Evolutionary conservation across 768 basidiomycete genomes (phyloP), one percentile per base, ranked within the genome.

Genomic region (Rickenella mellea): DNA sequence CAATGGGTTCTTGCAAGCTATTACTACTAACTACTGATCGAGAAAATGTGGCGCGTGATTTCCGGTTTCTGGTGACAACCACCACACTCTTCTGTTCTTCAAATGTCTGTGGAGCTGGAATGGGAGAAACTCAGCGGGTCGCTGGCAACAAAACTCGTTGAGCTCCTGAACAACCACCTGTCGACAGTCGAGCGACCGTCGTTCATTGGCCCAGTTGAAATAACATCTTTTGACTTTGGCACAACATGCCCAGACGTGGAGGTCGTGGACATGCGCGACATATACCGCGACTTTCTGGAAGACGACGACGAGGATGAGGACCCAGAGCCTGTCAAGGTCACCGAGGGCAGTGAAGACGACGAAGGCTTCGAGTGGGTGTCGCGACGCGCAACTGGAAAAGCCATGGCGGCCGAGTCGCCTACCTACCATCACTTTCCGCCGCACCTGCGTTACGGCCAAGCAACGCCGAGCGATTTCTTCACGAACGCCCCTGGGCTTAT

Each of bases 61-160:
- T n/a, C n/a, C n/a, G n/a, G n/a, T n/a, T n/a, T n/a, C n/a, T 29
- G 41, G 24, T 40, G 15, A 29, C 32, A n/a, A 17, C n/a, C 24
- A 14, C 37, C n/a, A 6, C 22, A n/a, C n/a, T n/a, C n/a, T n/a
- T n/a, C n/a, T n/a, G n/a, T n/a, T n/a, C n/a, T n/a, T n/a, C n/a
- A n/a, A 40, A 96, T 96, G 93, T 94, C 92, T 14, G 78, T 99
- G 63, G 94, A 98, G 67, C 67, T 99, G 42, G 88, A 94, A 67
- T 99, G 94, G 93, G 63, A 67, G 50, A 78, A 80, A 51, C 77
- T 98, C 48, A 81, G 90, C 62, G 59, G 71, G 17, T 72, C 79
- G 1, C 73, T 96, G 9, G 73, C 90, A 6, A 66, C 67, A 14
- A 71, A 70, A 24, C 71, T 93, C 44, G 73, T 92, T 44, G 70